Conservation (phyloP, 345 rosid genomes). For the Leavenworthia alabamica region DNA sequence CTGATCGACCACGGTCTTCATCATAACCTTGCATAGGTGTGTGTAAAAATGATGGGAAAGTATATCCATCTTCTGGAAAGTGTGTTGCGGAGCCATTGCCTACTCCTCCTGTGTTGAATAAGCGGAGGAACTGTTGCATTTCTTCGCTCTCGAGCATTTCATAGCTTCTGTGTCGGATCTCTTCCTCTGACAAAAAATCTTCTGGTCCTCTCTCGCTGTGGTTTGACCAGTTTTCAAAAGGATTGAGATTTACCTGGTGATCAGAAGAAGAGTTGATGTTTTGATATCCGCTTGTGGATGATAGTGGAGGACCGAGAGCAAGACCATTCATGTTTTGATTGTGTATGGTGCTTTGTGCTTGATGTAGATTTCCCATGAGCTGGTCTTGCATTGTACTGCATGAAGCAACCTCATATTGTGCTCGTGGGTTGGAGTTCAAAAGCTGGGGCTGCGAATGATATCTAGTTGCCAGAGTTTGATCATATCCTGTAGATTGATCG, state of each 20-base stretch:
- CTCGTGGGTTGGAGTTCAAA: conserved; percentile 42
- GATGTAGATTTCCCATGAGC: conserved; percentile 41
- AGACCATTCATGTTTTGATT: conserved; percentile 43
- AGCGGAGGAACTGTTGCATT: conserved; percentile 81
- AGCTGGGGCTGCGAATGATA: conserved; percentile 51
- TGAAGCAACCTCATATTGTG: conserved; percentile 42
- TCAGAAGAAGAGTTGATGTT: conserved; percentile 37
- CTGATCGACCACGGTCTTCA: conserved; percentile 69
- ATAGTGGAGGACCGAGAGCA: conserved; percentile 69
- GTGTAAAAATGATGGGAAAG: conserved; percentile 46
- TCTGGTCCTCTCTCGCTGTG: conserved; percentile 61
- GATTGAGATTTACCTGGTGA: conserved; percentile 45
- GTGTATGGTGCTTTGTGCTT: conserved; percentile 39
- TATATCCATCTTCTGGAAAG: conserved; percentile 58
- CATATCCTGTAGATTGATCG: conserved; percentile 41
- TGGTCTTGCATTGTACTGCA: conserved; percentile 40
- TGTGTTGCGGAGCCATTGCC: conserved; percentile 34
- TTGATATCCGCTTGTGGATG: conserved; percentile 50
- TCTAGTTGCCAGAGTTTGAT: conserved; percentile 41
- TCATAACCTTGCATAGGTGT: conserved; percentile 76
- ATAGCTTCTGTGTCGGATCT: conserved; percentile 74
- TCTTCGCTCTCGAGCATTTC: conserved; percentile 98
- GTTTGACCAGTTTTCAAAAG: conserved; percentile 79
- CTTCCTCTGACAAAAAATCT: conserved; percentile 80
- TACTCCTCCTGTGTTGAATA: conserved; percentile 86